Evolutionary conservation across 1,139 yeast species (phyloP), one percentile per base, ranked within the genome.

Genomic region (Yamadazyma triangularis): DNA sequence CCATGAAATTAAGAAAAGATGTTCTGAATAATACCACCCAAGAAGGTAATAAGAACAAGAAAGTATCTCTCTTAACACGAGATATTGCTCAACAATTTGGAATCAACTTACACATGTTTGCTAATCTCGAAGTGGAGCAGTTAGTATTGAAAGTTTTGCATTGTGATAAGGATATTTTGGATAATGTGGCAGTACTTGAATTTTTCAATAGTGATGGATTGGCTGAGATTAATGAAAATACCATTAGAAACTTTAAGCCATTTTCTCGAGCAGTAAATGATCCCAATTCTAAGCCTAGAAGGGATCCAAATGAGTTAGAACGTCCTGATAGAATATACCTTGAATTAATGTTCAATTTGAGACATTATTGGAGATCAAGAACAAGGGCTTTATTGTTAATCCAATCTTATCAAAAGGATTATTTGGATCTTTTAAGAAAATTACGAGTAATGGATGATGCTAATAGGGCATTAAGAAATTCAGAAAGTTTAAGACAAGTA

Each of bases 81-180:
- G 96, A 89, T 46, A 58, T 88, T 39, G 85, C 94, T 1, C 73
- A 67, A 35, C 95, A 86, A 47, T 87, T 91, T 62, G 97, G 95
- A 25, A 91, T 91, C 50, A 88, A 89, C 47, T 62, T 91, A 36
- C 97, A 91, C 51, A 74, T 82, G 70, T 86, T 79, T 60, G 73
- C 87, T 3, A 66, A 64, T 38, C 48, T 74, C 32, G 50, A 77
- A 2, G 94, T 81, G 12, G 77, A 71, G 7, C 81, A 73, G 20
- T 68, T 91, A 28, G 77, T 87, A 3, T 30, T 42, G 9, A 82
- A 79, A 50, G 78, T 91, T 1, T 60, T 91, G 29, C 66, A 63
- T 15, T 91, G 98, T 57, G 84, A 83, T 36, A 60, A 62, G 13
- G 91, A 83, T 9, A 73, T 89, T 12, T 42, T 87, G 27, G 72